Evolutionary conservation across 139 green algal species (phyloP).

Genomic region (Volvox reticuliferus): DNA sequence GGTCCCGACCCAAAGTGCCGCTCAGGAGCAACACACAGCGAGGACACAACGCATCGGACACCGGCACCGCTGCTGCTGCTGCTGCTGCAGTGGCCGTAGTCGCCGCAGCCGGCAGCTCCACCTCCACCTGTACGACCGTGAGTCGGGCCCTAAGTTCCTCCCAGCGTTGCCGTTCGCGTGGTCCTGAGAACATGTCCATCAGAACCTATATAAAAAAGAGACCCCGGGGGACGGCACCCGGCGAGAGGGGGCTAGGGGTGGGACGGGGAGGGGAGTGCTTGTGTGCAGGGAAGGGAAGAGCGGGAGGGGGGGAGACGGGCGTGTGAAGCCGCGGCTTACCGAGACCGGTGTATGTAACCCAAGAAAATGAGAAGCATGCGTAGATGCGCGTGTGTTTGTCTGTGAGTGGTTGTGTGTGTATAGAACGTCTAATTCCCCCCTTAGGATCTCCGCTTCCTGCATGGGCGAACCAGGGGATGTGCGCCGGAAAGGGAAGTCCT

Average conservation of each 20-base stretch:
- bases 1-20: constrained; percentile 20
- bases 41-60: not conserved
- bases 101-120: not conserved
- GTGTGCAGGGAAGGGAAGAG: not conserved
- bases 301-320: not conserved
- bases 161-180: constrained; percentile 55
- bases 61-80: not conserved
- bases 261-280: not conserved
- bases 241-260: not conserved
- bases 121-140: constrained; percentile 31
- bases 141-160: constrained; percentile 45
- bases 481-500: no score
- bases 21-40: not conserved
- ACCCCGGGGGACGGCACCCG: no score
- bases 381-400: no score
- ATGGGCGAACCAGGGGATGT: no score
- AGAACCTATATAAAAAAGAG: constrained; percentile 45
- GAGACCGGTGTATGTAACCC: no score
- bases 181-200: constrained; percentile 54
- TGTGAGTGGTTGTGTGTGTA: no score
- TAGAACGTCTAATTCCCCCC: no score
- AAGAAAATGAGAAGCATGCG: no score
- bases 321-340: no score
- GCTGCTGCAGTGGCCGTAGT: not conserved
- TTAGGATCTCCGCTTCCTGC: no score